Percentiles rank a stretch among this genome's conserved stretches.
Evolutionary conservation across 495 filamentous ascomycete genomes (phyloP).

Genomic region (Aspergillus mulundensis): DNA sequence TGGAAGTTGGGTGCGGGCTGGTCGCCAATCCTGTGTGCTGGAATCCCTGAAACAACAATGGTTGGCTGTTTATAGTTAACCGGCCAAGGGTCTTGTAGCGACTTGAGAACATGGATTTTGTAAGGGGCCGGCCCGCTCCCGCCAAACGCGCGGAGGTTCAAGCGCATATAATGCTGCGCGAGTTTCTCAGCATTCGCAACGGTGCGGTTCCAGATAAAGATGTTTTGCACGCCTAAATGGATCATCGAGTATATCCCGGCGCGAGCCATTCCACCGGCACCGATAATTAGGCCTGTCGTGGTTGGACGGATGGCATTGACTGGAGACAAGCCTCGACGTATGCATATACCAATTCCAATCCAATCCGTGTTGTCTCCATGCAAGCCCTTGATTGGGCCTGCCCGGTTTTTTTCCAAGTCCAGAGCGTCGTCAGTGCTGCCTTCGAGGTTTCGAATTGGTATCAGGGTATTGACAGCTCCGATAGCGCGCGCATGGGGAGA

Average conservation of each 20-base stretch:
- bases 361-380: slow-evolving; percentile 85
- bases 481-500: slow-evolving; percentile 73
- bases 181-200: slow-evolving; percentile 55
- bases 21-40: slow-evolving; percentile 59
- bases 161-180: slow-evolving; percentile 62
- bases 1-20: slow-evolving; percentile 63
- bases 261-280: slow-evolving; percentile 76
- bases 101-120: slow-evolving; percentile 52
- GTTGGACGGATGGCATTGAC: slow-evolving; percentile 67
- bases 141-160: slow-evolving; percentile 26
- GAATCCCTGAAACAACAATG: slow-evolving; percentile 70
- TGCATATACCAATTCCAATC: slow-evolving; percentile 68
- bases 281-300: slow-evolving; percentile 67
- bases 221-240: slow-evolving; percentile 67
- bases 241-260: slow-evolving; percentile 77
- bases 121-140: slow-evolving; percentile 20
- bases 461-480: slow-evolving; percentile 72
- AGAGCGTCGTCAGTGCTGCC: slow-evolving; percentile 42
- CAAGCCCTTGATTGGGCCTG: slow-evolving; percentile 59
- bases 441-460: slow-evolving; percentile 61
- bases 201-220: slow-evolving; percentile 71
- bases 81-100: slow-evolving; percentile 60
- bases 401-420: slow-evolving; percentile 56
- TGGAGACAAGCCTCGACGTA: slow-evolving; percentile 70
- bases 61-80: slow-evolving; percentile 60